Conservation (phyloP, 2,329 filamentous ascomycete genomes). For the Clathrospora elynae region DNA sequence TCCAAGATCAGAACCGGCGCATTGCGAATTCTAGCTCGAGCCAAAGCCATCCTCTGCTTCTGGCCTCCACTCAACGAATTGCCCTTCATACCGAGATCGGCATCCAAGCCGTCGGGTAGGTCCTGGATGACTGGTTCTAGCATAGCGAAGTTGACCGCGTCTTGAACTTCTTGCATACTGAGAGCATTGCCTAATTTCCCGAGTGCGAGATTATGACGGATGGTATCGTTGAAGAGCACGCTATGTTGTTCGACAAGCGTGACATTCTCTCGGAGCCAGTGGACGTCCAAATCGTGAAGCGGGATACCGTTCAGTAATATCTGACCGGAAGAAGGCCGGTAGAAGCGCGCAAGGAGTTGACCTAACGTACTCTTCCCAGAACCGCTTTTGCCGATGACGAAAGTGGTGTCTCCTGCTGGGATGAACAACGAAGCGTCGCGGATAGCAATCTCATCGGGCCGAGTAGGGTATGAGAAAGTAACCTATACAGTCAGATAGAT, state of each 20-base stretch:
- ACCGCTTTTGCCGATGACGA: constrained; percentile 83
- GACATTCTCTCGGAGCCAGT: constrained; percentile 78
- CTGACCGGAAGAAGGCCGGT: constrained; percentile 67
- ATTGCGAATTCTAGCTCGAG: constrained; percentile 76
- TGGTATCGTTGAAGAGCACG: constrained; percentile 78
- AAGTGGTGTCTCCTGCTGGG: constrained; percentile 72
- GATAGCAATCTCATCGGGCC: constrained; percentile 65
- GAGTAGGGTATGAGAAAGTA: constrained; percentile 80
- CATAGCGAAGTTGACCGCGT: constrained; percentile 69
- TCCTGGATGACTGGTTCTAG: constrained; percentile 69
- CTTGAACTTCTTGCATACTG: constrained; percentile 60
- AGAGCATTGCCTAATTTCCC: constrained; percentile 63
- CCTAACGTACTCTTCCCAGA: constrained; percentile 91
- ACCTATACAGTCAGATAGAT: constrained; percentile 58
- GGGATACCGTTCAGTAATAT: constrained; percentile 71
- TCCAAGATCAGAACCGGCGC: constrained; percentile 83
- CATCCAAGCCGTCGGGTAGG: constrained; percentile 74
- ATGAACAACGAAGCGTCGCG: constrained; percentile 70
- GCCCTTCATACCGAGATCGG: constrained; percentile 71
- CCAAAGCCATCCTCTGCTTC: constrained; percentile 78
- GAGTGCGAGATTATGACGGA: constrained; percentile 78
- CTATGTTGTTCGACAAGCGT: constrained; percentile 83
- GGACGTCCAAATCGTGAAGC: constrained; percentile 65
- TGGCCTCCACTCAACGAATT: constrained; percentile 82
- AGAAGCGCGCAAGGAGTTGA: constrained; percentile 79